These are phyloP conservation scores for Strobilomyces dryophilus DNA, from an alignment of 768 basidiomycete species.

Conservation along the genomic window DNA sequence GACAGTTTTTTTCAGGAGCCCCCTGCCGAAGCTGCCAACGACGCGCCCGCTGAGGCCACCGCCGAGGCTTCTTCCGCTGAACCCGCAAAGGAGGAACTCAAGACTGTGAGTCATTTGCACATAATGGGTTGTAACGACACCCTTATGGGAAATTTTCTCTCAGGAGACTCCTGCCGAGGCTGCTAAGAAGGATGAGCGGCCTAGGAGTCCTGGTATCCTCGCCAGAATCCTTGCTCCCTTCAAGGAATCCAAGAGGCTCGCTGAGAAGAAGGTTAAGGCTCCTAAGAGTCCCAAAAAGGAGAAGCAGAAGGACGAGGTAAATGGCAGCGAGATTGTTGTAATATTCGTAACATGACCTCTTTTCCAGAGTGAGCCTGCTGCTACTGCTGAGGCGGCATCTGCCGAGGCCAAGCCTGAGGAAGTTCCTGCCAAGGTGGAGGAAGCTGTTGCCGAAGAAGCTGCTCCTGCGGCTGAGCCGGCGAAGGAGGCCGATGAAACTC, in stretches of 20 bases:
- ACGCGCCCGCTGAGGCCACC: constrained; percentile 22
- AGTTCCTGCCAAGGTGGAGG: constrained; percentile 37
- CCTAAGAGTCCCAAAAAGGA: constrained; percentile 80
- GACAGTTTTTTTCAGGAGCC: constrained; percentile 33
- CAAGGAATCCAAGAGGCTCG: constrained; percentile 51
- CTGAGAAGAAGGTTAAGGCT: constrained; percentile 54
- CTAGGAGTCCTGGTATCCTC: constrained; percentile 76
- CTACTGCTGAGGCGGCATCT: constrained; percentile 32
- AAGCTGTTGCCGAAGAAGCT: constrained; percentile 33
- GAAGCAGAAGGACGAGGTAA: constrained; percentile 74
- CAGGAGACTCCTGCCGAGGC: constrained; percentile 43
- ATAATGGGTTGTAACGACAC: constrained; percentile 27
- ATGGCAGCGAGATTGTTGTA: constrained; percentile 11
- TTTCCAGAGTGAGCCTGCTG: constrained; percentile 30
- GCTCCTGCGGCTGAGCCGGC: constrained; percentile 47
- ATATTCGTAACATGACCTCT: background rate
- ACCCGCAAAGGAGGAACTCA: constrained; percentile 41
- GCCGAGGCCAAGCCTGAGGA: constrained; percentile 30
- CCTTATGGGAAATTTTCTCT: constrained; percentile 13
- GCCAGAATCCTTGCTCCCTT: constrained; percentile 76
- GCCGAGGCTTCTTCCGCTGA: constrained; percentile 30
- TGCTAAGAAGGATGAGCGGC: constrained; percentile 70
- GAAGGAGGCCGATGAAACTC: constrained; percentile 59
- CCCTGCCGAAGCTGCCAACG: constrained; percentile 24
- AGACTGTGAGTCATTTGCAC: constrained; percentile 31